These are phyloP conservation scores for Rhizopus stolonifer DNA, from an alignment of 371 early-diverging fungal species.

Conservation along the genomic window DNA sequence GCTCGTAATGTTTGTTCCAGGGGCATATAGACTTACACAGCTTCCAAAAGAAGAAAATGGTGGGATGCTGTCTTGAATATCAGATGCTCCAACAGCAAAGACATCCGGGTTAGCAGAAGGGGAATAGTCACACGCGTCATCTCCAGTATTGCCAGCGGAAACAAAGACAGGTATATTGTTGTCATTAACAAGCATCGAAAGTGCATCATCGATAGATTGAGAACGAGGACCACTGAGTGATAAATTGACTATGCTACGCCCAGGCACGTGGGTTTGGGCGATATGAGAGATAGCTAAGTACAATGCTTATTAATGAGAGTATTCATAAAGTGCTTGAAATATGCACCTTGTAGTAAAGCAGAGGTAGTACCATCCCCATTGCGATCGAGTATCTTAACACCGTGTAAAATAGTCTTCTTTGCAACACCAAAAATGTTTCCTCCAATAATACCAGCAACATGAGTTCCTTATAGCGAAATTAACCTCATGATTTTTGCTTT, in stretches of 20 bases:
- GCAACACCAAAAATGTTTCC: conserved; percentile 66
- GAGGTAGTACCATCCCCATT: conserved; percentile 50
- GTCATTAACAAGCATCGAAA: conserved; percentile 48
- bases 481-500: not conserved
- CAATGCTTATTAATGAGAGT: not conserved
- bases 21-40: conserved; percentile 63
- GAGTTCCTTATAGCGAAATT: conserved; percentile 55
- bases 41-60: conserved; percentile 53
- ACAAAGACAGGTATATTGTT: conserved; percentile 47
- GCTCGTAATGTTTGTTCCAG: conserved; percentile 48
- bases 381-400: conserved; percentile 65
- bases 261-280: conserved; percentile 22
- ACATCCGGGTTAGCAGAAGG: conserved; percentile 63
- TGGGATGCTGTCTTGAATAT: conserved; percentile 43
- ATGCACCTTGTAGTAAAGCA: conserved; percentile 26
- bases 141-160: conserved; percentile 73
- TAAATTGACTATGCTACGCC: conserved; percentile 53
- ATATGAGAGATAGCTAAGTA: conserved; percentile 27
- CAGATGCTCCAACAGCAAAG: conserved; percentile 69
- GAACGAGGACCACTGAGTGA: conserved; percentile 58
- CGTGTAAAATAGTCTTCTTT: conserved; percentile 57
- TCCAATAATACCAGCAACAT: conserved; percentile 69
- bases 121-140: conserved; percentile 68
- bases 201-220: conserved; percentile 27
- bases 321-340: not conserved